Conservation (phyloP, 2,329 filamentous ascomycete species). For the Macrophomina phaseolina region DNA sequence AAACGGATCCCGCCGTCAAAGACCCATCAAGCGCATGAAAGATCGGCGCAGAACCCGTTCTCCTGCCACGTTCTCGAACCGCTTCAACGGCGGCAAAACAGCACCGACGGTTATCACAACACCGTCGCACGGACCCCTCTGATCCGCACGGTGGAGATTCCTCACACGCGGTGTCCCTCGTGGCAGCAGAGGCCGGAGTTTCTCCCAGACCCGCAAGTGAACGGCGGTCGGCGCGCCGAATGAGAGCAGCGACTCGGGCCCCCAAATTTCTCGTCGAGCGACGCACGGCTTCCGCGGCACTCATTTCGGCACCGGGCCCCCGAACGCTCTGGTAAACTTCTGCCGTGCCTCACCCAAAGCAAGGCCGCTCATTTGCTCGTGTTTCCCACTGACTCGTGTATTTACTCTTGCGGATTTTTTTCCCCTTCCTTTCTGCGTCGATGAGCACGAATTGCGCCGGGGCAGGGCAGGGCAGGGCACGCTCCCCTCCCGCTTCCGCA, state of each 20-base stretch:
- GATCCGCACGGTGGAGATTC: slow-evolving; percentile 1
- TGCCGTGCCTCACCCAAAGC: background rate
- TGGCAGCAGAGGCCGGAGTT: background rate
- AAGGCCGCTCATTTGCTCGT: slow-evolving; percentile 5
- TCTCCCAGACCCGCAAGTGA: background rate
- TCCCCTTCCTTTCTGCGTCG: background rate
- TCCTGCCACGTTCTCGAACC: background rate
- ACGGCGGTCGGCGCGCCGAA: background rate
- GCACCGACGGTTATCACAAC: background rate
- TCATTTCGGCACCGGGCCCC: background rate
- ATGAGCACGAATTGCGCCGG: slow-evolving; percentile 2
- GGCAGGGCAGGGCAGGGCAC: too few relatives aligned
- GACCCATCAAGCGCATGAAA: background rate
- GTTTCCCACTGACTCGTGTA: background rate
- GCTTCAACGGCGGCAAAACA: background rate
- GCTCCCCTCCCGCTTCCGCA: background rate
- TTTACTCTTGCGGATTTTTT: too few relatives aligned
- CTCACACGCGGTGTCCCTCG: background rate
- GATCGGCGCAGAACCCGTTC: background rate
- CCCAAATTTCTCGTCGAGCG: background rate
- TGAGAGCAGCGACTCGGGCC: background rate
- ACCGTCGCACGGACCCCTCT: background rate
- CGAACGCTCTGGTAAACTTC: background rate
- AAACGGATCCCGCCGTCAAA: background rate
- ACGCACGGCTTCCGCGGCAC: background rate